Conservation (phyloP, 2,329 filamentous ascomycete species). For the Pezicula rhizophila region DNA sequence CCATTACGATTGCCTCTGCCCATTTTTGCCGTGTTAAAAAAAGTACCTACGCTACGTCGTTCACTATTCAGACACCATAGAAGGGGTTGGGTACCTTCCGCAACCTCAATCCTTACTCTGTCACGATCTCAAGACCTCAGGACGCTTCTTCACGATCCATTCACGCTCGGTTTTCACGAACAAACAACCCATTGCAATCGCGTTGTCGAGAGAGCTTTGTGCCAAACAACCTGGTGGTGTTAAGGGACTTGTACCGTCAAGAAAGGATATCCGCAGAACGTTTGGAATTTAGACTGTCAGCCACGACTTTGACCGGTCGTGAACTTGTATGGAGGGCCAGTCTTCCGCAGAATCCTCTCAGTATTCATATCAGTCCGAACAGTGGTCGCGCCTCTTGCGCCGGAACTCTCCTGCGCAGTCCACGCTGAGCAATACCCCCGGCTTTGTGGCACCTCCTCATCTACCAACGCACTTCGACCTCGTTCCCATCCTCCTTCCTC, state of each 20-base stretch:
- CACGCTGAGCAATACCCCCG: slow-evolving; percentile 17
- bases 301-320: slow-evolving; percentile 17
- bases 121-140: neutral
- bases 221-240: neutral
- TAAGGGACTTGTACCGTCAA: neutral
- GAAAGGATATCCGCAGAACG: neutral
- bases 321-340: slow-evolving; percentile 30
- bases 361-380: slow-evolving; percentile 29
- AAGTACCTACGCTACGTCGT: neutral
- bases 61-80: slow-evolving; percentile 8
- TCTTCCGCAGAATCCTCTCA: slow-evolving; percentile 24
- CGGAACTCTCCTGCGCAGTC: slow-evolving; percentile 26
- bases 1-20: neutral
- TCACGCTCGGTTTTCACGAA: slow-evolving; percentile 1
- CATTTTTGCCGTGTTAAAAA: neutral
- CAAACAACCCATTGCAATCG: neutral
- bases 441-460: slow-evolving; percentile 21
- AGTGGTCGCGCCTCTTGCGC: slow-evolving; percentile 29
- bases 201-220: neutral
- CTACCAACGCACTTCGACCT: slow-evolving; percentile 43
- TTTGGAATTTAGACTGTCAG: neutral
- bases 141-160: slow-evolving; percentile 1
- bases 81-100: slow-evolving; percentile 13
- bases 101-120: neutral
- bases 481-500: slow-evolving; percentile 50